phyloP scores from a whole-genome alignment of 2,329 filamentous ascomycete species.

The Sporothrix phasma region DNA sequence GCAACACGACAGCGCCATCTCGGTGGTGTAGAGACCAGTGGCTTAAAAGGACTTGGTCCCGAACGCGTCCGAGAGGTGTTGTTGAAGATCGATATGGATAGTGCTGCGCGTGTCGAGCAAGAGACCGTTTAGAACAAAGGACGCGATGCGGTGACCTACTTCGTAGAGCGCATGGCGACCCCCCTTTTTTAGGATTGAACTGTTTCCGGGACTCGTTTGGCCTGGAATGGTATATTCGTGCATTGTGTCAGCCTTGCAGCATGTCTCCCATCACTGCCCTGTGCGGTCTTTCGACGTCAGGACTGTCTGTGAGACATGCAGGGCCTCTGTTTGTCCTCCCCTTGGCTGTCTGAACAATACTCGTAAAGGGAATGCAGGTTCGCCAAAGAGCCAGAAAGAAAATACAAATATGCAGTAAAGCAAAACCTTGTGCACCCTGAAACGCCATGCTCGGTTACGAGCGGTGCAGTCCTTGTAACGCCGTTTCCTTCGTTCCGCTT shows the following conservation, averaged over 20 bases:
- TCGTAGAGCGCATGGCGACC: background rate
- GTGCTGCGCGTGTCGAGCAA: background rate
- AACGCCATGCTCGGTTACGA: constrained; percentile 2
- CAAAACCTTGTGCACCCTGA: background rate
- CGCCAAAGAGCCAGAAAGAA: background rate
- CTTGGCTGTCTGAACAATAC: background rate
- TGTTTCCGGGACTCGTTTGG: background rate
- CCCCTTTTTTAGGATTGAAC: background rate
- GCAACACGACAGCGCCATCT: background rate
- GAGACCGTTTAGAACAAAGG: background rate
- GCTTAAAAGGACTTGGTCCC: background rate
- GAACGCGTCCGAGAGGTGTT: constrained; percentile 7
- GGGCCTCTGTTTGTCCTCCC: background rate
- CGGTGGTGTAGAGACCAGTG: background rate
- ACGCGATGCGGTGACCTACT: background rate
- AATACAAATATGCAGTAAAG: background rate
- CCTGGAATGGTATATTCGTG: background rate
- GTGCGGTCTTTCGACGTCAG: background rate
- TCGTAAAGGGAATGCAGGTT: background rate
- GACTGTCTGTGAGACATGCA: background rate
- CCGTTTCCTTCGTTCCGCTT: background rate
- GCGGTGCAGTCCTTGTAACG: background rate
- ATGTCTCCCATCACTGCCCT: background rate
- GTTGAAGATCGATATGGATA: background rate
- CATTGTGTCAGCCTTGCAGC: background rate